Evolutionary conservation across 768 basidiomycete genomes (phyloP), one percentile per base, ranked within the genome.

Genomic region (Tylopilus plumbeoviolaceoides): DNA sequence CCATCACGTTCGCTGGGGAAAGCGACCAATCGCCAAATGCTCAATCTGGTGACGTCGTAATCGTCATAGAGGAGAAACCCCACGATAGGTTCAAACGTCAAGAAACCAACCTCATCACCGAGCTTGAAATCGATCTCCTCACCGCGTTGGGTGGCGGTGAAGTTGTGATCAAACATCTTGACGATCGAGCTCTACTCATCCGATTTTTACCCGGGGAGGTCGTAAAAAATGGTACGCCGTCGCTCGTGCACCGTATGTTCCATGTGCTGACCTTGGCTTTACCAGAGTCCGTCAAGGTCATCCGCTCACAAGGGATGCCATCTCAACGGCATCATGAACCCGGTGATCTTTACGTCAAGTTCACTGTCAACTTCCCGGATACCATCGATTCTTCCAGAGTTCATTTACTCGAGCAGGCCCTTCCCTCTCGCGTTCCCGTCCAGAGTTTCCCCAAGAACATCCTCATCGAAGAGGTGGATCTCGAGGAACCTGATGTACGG

Each of bases 251-350:
- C 39, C 15, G 31, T 15, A 3, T 15, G 11, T 33, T 47, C 7
- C 51, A 25, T 51, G 39, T 43, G 5, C 54, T 54, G 11, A 52
- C 51, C 20, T 7, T 30, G 18, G 50, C 20, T 54, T 8, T 23
- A 43, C 44, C 62, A 95, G 95, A 89, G 55, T 86, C 89, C 41
- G 65, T 94, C 64, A 98, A 97, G 73, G 86, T 95, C 59, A 87
- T 99, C 61, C 81, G 81, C 45, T 91, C 89, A 5, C 95, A 98
- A 73, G 97, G 97, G 56, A 99, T 99, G 97, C 97, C 95, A 12
- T 98, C 97, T 47, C 90, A 90, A 70, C 85, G 97, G 55, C 95
- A 98, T 73, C 97, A 98, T 73, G 94, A 99, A 67, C 82, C 85
- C 38, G 97, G 97, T 36, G 93, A 98, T 72, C 80, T 99, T 55